Percentiles rank a stretch among this genome's conserved stretches.
Conservation (phyloP, 371 early-diverging fungal genomes). For the Mortierella sp. region DNA sequence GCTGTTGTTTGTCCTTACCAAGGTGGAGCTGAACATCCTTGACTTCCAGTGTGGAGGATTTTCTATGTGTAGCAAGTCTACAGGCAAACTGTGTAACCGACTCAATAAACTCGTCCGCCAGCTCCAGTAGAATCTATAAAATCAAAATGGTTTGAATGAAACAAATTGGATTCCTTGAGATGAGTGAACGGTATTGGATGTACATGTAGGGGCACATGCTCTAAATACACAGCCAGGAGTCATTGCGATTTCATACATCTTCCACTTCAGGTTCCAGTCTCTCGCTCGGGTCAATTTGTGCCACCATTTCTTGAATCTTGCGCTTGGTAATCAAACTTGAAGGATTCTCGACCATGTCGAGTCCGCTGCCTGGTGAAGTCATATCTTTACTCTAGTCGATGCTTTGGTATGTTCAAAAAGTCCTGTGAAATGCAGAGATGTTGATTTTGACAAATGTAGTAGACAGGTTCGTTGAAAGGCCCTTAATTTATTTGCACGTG, state of each 20-base stretch:
- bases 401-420: not conserved
- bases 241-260: slow-evolving; percentile 69
- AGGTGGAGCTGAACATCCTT: slow-evolving; percentile 94
- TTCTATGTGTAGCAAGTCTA: slow-evolving; percentile 92
- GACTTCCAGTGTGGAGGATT: slow-evolving; percentile 85
- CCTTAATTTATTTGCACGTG: not conserved
- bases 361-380: slow-evolving; percentile 54
- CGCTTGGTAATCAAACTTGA: slow-evolving; percentile 79
- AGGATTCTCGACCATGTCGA: slow-evolving; percentile 44
- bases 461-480: no score
- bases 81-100: slow-evolving; percentile 88
- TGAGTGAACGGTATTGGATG: not conserved
- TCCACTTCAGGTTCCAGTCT: slow-evolving; percentile 91
- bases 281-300: slow-evolving; percentile 89
- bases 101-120: slow-evolving; percentile 95
- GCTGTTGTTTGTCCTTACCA: slow-evolving; percentile 61
- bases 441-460: no score
- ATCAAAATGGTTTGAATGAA: not conserved
- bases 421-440: not conserved
- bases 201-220: not conserved
- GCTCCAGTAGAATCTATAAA: slow-evolving; percentile 82
- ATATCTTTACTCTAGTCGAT: slow-evolving; percentile 10
- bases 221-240: not conserved
- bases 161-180: not conserved
- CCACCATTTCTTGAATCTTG: slow-evolving; percentile 89